Evolutionary conservation across 2,329 filamentous ascomycete species (phyloP).

Genomic region (Pestalotiopsis fici): DNA sequence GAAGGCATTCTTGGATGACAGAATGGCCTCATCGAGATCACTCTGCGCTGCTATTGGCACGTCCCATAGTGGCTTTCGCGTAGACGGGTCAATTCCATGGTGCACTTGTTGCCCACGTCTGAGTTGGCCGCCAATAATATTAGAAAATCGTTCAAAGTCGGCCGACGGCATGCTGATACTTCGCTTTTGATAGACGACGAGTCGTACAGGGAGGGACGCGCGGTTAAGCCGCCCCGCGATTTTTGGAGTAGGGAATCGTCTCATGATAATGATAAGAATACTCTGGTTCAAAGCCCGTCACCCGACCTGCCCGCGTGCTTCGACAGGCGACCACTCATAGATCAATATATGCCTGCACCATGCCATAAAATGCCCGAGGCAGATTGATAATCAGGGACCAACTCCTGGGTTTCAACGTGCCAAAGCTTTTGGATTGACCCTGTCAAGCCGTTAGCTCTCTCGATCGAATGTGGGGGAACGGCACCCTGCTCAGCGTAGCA

Average conservation of each 20-base stretch:
- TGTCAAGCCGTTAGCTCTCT: neutral
- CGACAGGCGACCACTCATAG: neutral
- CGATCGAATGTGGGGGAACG: neutral
- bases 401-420: neutral
- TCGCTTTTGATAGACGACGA: neutral
- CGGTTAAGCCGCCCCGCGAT: neutral
- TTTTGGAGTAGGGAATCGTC: neutral
- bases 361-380: neutral
- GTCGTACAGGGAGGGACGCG: neutral
- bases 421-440: too few relatives aligned
- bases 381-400: neutral
- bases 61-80: neutral
- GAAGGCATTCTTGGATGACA: neutral
- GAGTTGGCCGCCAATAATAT: neutral
- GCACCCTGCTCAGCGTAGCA: neutral
- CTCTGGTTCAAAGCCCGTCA: neutral
- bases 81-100: conserved; percentile 1
- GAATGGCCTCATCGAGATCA: neutral
- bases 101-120: neutral
- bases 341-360: neutral
- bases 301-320: neutral
- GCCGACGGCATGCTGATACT: neutral
- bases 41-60: neutral
- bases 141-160: neutral
- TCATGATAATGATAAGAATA: neutral